A percentile compares a stretch with the other conserved stretches of the same genome.
Evolutionary conservation across 495 filamentous ascomycete species (phyloP).

Genomic region (Podospora sp.): DNA sequence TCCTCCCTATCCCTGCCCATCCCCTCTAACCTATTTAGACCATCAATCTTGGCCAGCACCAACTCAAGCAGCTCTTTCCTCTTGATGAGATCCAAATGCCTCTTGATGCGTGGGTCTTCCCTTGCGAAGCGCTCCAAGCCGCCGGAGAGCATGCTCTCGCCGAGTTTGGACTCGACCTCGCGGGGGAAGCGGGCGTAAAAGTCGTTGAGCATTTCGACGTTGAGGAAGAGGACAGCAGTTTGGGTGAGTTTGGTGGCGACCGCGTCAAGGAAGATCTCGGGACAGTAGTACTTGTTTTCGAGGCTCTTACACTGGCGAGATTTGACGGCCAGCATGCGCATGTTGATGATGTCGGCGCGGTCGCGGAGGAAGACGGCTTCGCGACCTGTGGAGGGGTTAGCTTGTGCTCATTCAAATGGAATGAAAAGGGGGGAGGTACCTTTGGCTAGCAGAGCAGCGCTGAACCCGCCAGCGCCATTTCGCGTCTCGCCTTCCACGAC

Average conservation of each 20-base stretch:
- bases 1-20: neutral
- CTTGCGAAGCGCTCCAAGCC: slow-evolving; percentile 88
- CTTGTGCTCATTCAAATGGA: slow-evolving; percentile 18
- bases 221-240: slow-evolving; percentile 94
- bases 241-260: slow-evolving; percentile 93
- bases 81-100: slow-evolving; percentile 86
- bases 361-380: slow-evolving; percentile 93
- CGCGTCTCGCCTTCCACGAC: slow-evolving; percentile 78
- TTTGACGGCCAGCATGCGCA: slow-evolving; percentile 84
- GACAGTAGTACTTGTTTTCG: slow-evolving; percentile 93
- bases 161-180: slow-evolving; percentile 85
- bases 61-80: slow-evolving; percentile 92
- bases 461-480: slow-evolving; percentile 90
- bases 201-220: slow-evolving; percentile 93
- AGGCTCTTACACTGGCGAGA: slow-evolving; percentile 79
- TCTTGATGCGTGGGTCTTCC: slow-evolving; percentile 85
- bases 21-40: slow-evolving; percentile 73
- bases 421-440: slow-evolving; percentile 51
- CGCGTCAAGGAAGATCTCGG: slow-evolving; percentile 95
- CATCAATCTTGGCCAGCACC: slow-evolving; percentile 91
- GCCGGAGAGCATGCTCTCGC: slow-evolving; percentile 71
- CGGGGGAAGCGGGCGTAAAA: slow-evolving; percentile 97
- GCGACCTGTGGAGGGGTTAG: slow-evolving; percentile 58
- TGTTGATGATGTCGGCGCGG: slow-evolving; percentile 82
- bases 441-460: slow-evolving; percentile 73